Conservation (phyloP, 495 filamentous ascomycete genomes). For the Polyplosphaeria fusca region DNA sequence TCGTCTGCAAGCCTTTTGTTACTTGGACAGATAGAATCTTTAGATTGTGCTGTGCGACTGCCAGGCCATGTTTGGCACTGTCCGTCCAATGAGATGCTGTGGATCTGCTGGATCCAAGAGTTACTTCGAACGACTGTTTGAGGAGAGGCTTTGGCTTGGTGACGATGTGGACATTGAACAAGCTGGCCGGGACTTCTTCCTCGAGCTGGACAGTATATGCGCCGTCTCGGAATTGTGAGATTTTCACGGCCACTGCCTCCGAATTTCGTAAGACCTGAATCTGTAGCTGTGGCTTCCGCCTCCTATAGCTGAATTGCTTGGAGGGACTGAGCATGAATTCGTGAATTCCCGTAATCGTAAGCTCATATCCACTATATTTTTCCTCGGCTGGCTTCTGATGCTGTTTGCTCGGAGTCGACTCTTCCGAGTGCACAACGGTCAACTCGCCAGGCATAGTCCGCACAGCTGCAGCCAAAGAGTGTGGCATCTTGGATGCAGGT, state of each 20-base stretch:
- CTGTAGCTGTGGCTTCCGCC: conserved; percentile 51
- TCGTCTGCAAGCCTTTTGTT: not conserved
- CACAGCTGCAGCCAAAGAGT: not conserved
- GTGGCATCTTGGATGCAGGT: not conserved
- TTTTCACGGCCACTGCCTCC: conserved; percentile 47
- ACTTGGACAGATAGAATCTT: conserved; percentile 3
- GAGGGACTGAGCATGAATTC: conserved; percentile 61
- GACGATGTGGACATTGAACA: conserved; percentile 56
- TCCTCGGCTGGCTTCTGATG: conserved; percentile 30
- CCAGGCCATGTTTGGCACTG: conserved; percentile 7
- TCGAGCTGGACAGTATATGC: conserved; percentile 57
- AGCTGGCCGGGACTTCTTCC: conserved; percentile 57
- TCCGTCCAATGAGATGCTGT: conserved; percentile 35
- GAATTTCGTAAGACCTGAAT: conserved; percentile 51
- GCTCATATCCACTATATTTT: conserved; percentile 51
- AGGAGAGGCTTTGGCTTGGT: conserved; percentile 52
- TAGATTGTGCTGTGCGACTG: conserved; percentile 10
- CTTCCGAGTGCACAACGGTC: not conserved
- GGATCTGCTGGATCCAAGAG: conserved; percentile 64
- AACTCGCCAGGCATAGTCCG: conserved; percentile 2
- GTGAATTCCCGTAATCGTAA: conserved; percentile 60
- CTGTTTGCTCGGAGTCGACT: not conserved
- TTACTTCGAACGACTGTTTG: conserved; percentile 53
- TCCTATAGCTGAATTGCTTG: conserved; percentile 43
- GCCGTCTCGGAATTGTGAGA: conserved; percentile 56